Evolutionary conservation across 2,329 filamentous ascomycete species (phyloP), one percentile per base, ranked within the genome.

Genomic region (Boeremia exigua): DNA sequence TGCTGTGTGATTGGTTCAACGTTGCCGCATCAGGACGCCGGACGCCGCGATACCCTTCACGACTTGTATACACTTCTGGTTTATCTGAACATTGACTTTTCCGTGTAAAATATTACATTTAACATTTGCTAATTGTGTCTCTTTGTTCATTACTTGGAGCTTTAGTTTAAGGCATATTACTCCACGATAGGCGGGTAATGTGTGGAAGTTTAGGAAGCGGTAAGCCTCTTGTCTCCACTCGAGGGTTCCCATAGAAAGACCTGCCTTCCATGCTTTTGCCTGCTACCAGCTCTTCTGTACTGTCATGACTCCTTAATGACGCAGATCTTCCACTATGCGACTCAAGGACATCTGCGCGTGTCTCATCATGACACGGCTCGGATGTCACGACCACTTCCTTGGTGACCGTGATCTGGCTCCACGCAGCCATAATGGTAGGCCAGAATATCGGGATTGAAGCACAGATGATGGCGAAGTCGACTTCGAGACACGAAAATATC

Each of bases 361-460:
- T 58, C 7, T 44, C 30, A 4, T 52, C 32, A 3, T 56, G 56
- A 14, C 61, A 67, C 15, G 53, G 56, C 39, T 70, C 65, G 19
- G 62, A 60, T 7, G 61, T 67, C 4, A 74, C 69, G 14, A 61
- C 61, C 28, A 75, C 68, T 57, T 74, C 72, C 34, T 66, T 65
- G 4, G 67, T 70, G 43, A 74, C 67, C n/a, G 70, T 69, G 29
- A 74, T 75, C 17, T 70, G 62, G 8, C 56, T 65, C 48, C 65
- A 63, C 8, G 60, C 59, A 8, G 58, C 47, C n/a, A 63, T 54
- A 32, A 75, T 58, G 17, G 64, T 56, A 2, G 71, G 72, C 73
- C 73, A 75, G 62, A 75, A 74, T 17, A 75, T 72, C n/a, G 73
- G 73, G 44, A 75, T 71, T 4, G 67, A 72, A 19, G 70, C 72